These are phyloP conservation scores for Davidsoniella australis DNA, from an alignment of 2,329 filamentous ascomycete genomes.

Conservation along the genomic window DNA sequence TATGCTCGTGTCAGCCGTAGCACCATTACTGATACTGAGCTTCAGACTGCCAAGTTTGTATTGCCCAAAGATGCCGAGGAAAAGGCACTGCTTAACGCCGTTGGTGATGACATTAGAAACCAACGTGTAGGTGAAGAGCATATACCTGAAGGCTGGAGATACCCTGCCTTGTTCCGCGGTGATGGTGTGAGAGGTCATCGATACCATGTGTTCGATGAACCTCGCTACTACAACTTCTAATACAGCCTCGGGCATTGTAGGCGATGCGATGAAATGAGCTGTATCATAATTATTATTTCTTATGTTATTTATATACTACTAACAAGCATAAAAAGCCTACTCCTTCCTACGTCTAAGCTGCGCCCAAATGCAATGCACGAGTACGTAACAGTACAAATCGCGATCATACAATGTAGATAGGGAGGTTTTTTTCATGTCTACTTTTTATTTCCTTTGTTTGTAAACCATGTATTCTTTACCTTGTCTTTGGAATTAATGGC, in stretches of 20 bases:
- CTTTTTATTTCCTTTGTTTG: no score
- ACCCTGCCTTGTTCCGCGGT: constrained; percentile 71
- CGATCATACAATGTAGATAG: no score
- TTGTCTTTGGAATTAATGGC: no score
- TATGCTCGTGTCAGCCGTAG: constrained; percentile 80
- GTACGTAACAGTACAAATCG: no score
- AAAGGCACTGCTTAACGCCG: constrained; percentile 24
- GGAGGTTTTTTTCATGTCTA: no score
- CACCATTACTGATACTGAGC: constrained; percentile 91
- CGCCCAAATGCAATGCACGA: no score
- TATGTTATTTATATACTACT: no score
- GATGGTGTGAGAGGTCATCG: constrained; percentile 73
- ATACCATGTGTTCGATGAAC: constrained; percentile 93
- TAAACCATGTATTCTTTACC: no score
- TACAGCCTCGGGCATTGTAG: background rate
- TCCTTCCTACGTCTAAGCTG: no score
- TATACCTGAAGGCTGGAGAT: constrained; percentile 61
- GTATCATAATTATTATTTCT: no score
- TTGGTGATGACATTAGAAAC: constrained; percentile 37
- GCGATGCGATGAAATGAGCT: no score
- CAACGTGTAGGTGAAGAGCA: constrained; percentile 48
- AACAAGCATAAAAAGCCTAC: no score
- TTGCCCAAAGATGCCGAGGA: constrained; percentile 51
- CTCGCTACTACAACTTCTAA: constrained; percentile 43
- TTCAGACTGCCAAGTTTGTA: constrained; percentile 91